Evolutionary conservation across 192 early-diverging fungal genomes (phyloP).

Genomic region (Lunasporangiospora selenospora): DNA sequence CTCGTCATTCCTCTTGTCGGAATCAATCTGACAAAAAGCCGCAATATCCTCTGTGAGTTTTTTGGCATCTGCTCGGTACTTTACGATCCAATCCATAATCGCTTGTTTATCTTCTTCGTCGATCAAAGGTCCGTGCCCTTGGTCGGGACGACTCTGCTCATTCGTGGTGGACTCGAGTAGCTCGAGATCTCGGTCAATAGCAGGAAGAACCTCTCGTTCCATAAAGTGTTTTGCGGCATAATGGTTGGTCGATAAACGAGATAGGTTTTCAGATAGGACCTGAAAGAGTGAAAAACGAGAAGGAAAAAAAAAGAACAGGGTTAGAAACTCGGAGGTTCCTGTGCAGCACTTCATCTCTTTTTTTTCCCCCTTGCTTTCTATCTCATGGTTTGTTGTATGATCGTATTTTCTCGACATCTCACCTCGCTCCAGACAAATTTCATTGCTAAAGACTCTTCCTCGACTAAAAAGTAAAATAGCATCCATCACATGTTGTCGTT

Average conservation of each 20-base stretch:
- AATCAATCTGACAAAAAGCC: constrained; percentile 55
- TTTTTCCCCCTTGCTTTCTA: too few relatives aligned
- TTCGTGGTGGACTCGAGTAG: constrained; percentile 39
- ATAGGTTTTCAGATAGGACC: constrained; percentile 70
- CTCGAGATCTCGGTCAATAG: constrained; percentile 58
- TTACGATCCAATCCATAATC: constrained; percentile 53
- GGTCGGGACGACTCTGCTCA: background rate
- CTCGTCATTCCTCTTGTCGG: constrained; percentile 60
- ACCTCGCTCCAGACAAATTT: constrained; percentile 68
- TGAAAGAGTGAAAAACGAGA: constrained; percentile 25
- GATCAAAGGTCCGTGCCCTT: too few relatives aligned
- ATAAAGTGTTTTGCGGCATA: constrained; percentile 71
- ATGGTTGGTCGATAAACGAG: constrained; percentile 62
- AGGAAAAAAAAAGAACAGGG: constrained; percentile 1
- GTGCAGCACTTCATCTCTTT: background rate
- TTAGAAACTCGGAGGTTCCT: constrained; percentile 9
- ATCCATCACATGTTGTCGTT: background rate
- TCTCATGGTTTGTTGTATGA: background rate
- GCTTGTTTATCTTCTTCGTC: constrained; percentile 28
- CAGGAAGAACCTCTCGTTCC: constrained; percentile 59
- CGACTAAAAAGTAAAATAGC: constrained; percentile 25
- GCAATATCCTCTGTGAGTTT: constrained; percentile 45
- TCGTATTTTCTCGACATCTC: too few relatives aligned
- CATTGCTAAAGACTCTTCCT: constrained; percentile 58
- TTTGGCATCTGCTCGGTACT: constrained; percentile 46